Base-by-base conservation (phyloP, 2,329 filamentous ascomycete genomes). In the Bimuria novae-zelandiae region DNA sequence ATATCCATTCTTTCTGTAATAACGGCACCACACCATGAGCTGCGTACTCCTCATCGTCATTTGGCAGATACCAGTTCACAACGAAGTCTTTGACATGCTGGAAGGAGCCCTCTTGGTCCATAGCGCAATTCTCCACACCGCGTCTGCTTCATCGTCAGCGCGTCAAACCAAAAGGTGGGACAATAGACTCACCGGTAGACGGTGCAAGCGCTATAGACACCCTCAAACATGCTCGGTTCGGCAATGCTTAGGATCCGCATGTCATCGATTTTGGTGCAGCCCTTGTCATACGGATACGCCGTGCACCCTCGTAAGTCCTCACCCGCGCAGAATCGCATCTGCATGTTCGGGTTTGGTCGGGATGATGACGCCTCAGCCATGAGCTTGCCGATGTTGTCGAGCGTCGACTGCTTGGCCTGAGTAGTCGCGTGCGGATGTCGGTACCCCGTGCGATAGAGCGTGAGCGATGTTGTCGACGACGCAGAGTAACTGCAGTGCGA, bases 171-270 rank as follows among this genome's bases (percentile, higher is more conserved):
- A n/a, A n/a, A n/a, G n/a, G n/a, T n/a, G n/a, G n/a, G n/a, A n/a
- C n/a, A n/a, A n/a, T n/a, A n/a, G n/a, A 25, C 42, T 35, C 30
- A 45, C 42, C 42, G 29, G 29, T 33, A 45, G 1, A 45, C 42
- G 0, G 42, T 35, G 19, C 42, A 45, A 23, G 42, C 42, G 19
- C 42, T 45, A 16, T 8, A 45, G 5, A 3, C 1, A 8, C 42
- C 42, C 29, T 45, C 42, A n/a, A 45, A 45, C 42, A 45, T 45
- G 5, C 29, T 30, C 29, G 42, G 42, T 10, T 45, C 42, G 17
- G 42, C 29, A 10, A 45, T 45, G 17, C 17, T 33, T 17, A 35
- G 30, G 8, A 35, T 19, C 17, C 42, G 30, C 14, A 22, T 8
- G 3, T 45, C 42, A 4, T 22, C 19, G 11, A 45, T 16, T 19